These are phyloP conservation scores for Hanseniaspora lachancei DNA, from an alignment of 805 yeast species.

Conservation along the genomic window DNA sequence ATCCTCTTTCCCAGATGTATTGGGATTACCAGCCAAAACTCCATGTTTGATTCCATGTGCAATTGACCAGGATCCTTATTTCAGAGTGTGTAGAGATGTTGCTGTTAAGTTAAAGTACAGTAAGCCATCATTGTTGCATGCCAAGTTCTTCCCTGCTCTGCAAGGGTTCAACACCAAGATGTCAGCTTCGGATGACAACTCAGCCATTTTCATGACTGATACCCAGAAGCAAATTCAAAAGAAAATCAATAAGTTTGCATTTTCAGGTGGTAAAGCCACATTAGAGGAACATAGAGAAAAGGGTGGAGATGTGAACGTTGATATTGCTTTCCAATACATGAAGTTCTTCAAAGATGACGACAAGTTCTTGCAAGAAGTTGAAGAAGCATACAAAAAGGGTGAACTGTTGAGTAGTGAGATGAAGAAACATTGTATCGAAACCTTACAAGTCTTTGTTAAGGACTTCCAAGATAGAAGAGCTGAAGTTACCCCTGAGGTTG, in stretches of 20 bases:
- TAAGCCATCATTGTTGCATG: constrained; percentile 84
- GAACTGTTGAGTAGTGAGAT: constrained; percentile 83
- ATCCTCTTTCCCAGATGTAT: constrained; percentile 84
- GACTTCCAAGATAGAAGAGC: constrained; percentile 72
- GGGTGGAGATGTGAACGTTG: constrained; percentile 93
- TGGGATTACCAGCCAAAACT: constrained; percentile 75
- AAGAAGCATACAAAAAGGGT: constrained; percentile 60
- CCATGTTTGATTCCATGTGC: constrained; percentile 98
- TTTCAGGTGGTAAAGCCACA: constrained; percentile 82
- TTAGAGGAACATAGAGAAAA: constrained; percentile 77
- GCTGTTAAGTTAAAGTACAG: constrained; percentile 82
- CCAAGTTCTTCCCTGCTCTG: constrained; percentile 94
- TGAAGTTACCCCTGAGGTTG: constrained; percentile 44
- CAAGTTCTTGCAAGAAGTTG: constrained; percentile 49
- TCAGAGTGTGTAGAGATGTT: constrained; percentile 93
- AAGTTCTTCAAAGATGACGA: constrained; percentile 86
- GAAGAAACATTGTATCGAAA: constrained; percentile 74
- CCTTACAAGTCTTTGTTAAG: constrained; percentile 63
- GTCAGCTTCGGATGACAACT: constrained; percentile 85
- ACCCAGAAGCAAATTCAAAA: constrained; percentile 83
- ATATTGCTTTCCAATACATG: constrained; percentile 86
- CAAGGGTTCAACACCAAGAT: constrained; percentile 94
- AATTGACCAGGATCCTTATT: constrained; percentile 97
- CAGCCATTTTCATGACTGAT: constrained; percentile 92
- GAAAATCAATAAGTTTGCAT: constrained; percentile 91